Evolutionary conservation across 139 green algal species (phyloP).

Genomic region (Spirogloea muscicola): DNA sequence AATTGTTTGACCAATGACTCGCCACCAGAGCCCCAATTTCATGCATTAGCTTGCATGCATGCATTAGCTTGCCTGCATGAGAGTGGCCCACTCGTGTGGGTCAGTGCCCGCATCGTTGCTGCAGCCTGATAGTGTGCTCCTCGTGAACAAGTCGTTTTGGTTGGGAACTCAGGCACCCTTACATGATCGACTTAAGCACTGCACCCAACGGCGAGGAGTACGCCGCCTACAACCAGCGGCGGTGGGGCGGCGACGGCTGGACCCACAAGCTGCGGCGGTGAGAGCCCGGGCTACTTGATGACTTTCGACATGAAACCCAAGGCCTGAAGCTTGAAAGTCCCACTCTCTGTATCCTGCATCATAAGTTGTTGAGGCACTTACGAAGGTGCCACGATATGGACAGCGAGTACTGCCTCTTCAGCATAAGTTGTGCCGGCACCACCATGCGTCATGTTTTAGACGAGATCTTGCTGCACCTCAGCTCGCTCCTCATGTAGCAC

Average conservation of each 20-base stretch:
- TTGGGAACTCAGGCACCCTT: conserved; percentile 28
- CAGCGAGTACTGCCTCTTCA: too few relatives aligned
- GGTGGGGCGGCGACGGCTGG: conserved; percentile 37
- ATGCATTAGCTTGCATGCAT: background rate
- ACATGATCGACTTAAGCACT: conserved; percentile 41
- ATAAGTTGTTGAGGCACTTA: too few relatives aligned
- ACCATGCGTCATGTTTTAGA: too few relatives aligned
- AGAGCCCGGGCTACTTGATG: too few relatives aligned
- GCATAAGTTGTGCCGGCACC: too few relatives aligned
- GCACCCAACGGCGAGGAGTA: conserved; percentile 32
- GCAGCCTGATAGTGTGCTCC: background rate
- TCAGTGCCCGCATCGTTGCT: background rate
- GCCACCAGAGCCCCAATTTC: background rate
- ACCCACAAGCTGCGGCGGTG: conserved; percentile 31
- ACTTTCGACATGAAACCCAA: too few relatives aligned
- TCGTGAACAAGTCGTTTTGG: background rate
- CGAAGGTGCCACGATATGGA: too few relatives aligned
- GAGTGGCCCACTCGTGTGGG: background rate
- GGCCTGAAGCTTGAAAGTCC: too few relatives aligned
- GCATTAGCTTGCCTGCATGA: background rate
- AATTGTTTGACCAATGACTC: background rate
- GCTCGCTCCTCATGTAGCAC: too few relatives aligned
- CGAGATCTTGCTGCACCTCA: too few relatives aligned
- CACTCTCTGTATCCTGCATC: too few relatives aligned
- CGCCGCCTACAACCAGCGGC: conserved; percentile 38